phyloP scores from a whole-genome alignment of 108 stramenopile species.

The Pseudonitzschia pungens region DNA sequence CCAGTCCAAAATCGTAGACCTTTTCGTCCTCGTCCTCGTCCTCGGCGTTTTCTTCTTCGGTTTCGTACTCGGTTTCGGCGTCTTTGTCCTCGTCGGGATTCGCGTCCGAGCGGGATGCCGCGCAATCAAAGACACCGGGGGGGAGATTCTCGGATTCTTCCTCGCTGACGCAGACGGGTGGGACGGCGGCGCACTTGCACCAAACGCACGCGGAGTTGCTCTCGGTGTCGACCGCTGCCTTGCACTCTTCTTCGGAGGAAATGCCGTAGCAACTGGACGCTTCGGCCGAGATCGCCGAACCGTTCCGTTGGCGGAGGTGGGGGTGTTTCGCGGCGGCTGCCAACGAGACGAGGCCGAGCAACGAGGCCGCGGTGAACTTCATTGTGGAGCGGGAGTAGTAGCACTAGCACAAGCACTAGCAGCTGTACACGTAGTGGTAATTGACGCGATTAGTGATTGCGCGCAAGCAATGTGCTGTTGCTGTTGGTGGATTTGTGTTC shows the following conservation, averaged over 20 bases:
- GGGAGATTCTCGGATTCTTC: conserved; percentile 46
- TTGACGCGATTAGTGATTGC: too few relatives aligned
- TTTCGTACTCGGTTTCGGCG: neutral
- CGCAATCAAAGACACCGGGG: conserved; percentile 58
- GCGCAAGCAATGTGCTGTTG: too few relatives aligned
- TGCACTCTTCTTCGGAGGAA: neutral
- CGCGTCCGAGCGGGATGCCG: conserved; percentile 1
- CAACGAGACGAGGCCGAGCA: neutral
- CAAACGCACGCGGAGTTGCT: conserved; percentile 42
- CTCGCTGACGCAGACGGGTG: conserved; percentile 42
- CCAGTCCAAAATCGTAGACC: conserved; percentile 17
- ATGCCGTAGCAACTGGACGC: neutral
- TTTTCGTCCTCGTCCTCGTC: neutral
- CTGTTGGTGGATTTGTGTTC: too few relatives aligned
- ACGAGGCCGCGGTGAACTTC: neutral
- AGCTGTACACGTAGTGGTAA: too few relatives aligned
- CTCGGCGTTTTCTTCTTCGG: too few relatives aligned
- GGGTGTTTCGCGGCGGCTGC: neutral
- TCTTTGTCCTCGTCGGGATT: neutral
- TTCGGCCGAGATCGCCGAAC: too few relatives aligned
- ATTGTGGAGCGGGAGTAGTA: neutral
- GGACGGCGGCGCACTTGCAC: conserved; percentile 56
- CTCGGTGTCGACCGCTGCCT: conserved; percentile 6
- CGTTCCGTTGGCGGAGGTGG: neutral
- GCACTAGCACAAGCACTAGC: too few relatives aligned